Evolutionary conservation across 306 rosid genomes (phyloP), one percentile per base, ranked within the genome.

Genomic region (Vigna reflexopilosa): DNA sequence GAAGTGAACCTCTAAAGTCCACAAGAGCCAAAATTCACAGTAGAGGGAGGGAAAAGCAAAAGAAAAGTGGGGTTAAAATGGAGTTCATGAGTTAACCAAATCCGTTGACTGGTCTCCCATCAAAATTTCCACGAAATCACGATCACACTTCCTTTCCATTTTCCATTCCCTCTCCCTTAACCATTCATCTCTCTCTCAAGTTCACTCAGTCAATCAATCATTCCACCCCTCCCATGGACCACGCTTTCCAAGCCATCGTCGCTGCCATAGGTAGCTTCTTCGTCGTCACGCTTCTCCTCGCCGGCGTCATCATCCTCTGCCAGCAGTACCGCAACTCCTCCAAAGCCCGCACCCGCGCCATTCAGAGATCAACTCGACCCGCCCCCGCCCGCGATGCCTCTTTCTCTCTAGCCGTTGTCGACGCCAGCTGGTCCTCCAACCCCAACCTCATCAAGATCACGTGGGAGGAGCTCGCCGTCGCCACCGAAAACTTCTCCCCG

Each of bases 401-500:
- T 30, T 80, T 30, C 47, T 59, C 84, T 42, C 19, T 61, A 20
- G 5, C 76, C 54, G 34, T 26, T 65, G 91, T 67, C 38, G 98
- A 87, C 17, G 90, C 86, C 54, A 89, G 90, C 88, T 77, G 86
- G 61, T 89, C 95, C 47, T 89, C 79, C 81, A 96, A 91, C 40
- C 97, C 96, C 1, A 13, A 72, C 6, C 87, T 95, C 67, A 76
- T 94, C 66, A 74, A 83, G 38, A 73, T 95, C 88, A 87, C 97
- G 71, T 86, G 89, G 90, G 81, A 78, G 2, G 97, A 95, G 45
- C 89, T 92, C 83, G 32, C 81, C 10, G 51, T 30, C 52, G 97
- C 97, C 62, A 95, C 98, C 63, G 80, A 84, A 19, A 85, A 91
- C 74, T 95, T 95, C 91, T 84, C 92, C 56, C 24, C 87, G 1